Base-by-base conservation (phyloP, 768 basidiomycete genomes). In the Lentinula lateritia region DNA sequence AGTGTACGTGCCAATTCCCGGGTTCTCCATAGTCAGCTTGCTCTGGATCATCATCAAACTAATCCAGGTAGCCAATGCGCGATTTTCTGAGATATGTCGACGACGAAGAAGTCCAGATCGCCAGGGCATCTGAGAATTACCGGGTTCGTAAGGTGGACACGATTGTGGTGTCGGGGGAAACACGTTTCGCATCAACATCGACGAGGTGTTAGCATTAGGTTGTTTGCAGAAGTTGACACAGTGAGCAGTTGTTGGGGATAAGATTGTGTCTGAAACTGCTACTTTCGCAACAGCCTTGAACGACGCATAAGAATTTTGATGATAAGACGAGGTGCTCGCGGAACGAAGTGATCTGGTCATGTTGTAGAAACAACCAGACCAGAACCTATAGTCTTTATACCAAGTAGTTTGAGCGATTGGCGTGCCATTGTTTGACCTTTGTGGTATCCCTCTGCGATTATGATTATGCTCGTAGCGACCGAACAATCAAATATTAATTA, bases 151-250 rank as follows among this genome's bases (percentile, higher is more conserved):
- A 9, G 20, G 35, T 28, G 43, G 9, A 20, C 28, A 34, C 45
- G 58, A 57, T 48, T 28, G 52, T 45, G 48, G 64, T 53, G n/a
- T 41, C 9, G 55, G 61, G 61, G 60, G 43, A 32, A 53, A 54
- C 56, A 65, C 61, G 59, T 35, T 35, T 15, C 35, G 28, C 13
- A 52, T 52, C 20, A 23, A n/a, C 50, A 52, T 52, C 16, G 50
- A 16, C 13, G 50, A 16, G 16, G 35, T 15, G 15, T 16, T 52
- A 2, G 12, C n/a, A 36, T 32, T 15, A 36, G 50, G 16, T 8
- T 9, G 48, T 16, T 12, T 23, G 12, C 5, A n/a, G 12, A 16
- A 52, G 34, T 52, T 6, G 13, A 32, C 9, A 18, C 50, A 16
- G n/a, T 52, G 32, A 35, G 32, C 50, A 8, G 28, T 35, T 35